Percentiles rank a stretch among this genome's conserved stretches.
These are phyloP conservation scores for Dacryopinax primogenitus DNA, from an alignment of 768 basidiomycete genomes.

Conservation along the genomic window DNA sequence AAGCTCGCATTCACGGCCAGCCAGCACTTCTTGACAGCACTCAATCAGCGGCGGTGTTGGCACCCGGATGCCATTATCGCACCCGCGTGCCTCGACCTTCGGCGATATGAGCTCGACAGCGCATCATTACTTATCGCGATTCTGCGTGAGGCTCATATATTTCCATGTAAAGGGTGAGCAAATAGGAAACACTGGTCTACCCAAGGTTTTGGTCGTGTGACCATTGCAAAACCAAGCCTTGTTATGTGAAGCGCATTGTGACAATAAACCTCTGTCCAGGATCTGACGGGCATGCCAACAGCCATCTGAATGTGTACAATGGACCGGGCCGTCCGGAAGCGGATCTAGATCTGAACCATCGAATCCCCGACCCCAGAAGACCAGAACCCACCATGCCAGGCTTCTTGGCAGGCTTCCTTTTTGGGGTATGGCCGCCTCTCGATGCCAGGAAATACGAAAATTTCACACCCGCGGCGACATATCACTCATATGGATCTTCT, in stretches of 20 bases:
- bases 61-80: background rate
- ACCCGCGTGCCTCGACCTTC: background rate
- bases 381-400: background rate
- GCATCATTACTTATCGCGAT: no score
- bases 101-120: background rate
- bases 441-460: background rate
- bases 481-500: no score
- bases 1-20: no score
- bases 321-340: background rate
- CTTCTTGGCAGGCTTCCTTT: background rate
- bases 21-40: background rate
- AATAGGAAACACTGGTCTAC: background rate
- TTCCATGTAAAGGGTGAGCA: background rate
- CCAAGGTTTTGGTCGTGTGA: background rate
- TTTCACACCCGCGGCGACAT: no score
- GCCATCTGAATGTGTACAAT: background rate
- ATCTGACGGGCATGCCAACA: background rate
- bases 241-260: background rate
- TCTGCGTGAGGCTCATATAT: no score
- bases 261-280: background rate
- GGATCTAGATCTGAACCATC: slow-evolving; percentile 1
- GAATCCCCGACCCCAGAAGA: background rate
- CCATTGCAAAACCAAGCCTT: background rate
- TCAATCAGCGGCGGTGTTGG: slow-evolving; percentile 7
- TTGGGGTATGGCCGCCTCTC: background rate